Evolutionary conservation across 768 basidiomycete genomes (phyloP), one percentile per base, ranked within the genome.

Genomic region (Serendipita sp.): DNA sequence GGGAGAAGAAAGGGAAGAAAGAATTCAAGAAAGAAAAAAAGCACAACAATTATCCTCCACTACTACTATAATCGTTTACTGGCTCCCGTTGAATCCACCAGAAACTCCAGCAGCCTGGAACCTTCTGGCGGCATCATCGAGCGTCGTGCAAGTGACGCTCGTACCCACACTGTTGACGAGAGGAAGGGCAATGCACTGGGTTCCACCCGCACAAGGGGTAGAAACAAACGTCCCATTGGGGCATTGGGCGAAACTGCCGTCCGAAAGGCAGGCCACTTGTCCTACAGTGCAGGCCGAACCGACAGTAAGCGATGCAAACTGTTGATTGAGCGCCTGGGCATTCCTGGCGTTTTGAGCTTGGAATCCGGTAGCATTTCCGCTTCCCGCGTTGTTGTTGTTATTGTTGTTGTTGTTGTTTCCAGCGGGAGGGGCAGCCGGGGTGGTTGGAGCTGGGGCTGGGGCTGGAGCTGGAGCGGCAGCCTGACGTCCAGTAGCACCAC

Each of bases 151-250:
- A 35, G 78, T 75, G 65, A 84, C 75, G 45, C 68, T 75, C 7
- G 81, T 83, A 45, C 83, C 83, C 0, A 77, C 66, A 1, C 74
- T 71, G 71, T 80, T 79, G 37, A 77, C 77, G 32, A 80, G 70
- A 13, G 84, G 83, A 38, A 85, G 72, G 1, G 82, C 82, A 66
- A 75, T 75, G 63, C 82, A 83, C 3, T 71, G 73, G 35, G 73
- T 67, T 4, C 70, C 68, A 2, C 63, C 68, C 0, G 68, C 71
- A 64, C 76, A 77, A 15, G 45, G 10, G 0, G 74, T 76, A n/a
- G 74, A 62, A 0, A 71, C 75, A 63, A 81, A 83, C 65, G 76
- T 73, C n/a, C 79, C 79, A n/a, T 69, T 71, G 32, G 77, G 77
- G 66, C 82, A 84, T 68, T 82, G 80, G 18, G 81, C 82, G 65